Conservation (phyloP, 129 eudicot genomes). For the Kitagawia praeruptora region DNA sequence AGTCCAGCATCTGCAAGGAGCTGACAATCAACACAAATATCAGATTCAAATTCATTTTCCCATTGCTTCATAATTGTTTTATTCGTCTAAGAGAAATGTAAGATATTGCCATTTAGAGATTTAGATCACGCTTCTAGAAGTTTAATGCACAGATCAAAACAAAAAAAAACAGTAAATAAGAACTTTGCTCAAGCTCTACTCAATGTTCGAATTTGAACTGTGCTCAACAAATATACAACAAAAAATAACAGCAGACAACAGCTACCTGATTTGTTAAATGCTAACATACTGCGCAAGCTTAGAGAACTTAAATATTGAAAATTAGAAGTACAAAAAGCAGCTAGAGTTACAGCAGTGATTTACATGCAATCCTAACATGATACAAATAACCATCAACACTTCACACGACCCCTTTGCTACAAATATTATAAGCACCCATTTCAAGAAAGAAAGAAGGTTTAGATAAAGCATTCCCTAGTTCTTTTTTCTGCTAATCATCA, state of each 20-base stretch:
- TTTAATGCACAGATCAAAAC: background rate
- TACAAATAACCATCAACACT: background rate
- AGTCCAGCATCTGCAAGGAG: constrained; percentile 68
- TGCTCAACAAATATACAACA: background rate
- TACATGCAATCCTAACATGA: background rate
- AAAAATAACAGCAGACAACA: background rate
- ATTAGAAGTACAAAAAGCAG: background rate
- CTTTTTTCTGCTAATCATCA: background rate
- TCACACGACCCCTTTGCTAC: background rate
- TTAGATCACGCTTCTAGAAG: background rate
- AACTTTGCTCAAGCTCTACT: background rate
- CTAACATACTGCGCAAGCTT: background rate
- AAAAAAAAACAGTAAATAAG: background rate
- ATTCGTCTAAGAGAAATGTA: background rate
- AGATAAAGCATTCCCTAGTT: background rate
- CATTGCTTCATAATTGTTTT: background rate
- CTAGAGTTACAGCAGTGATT: background rate
- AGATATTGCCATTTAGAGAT: background rate
- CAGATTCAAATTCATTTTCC: background rate
- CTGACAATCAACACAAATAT: constrained; percentile 21
- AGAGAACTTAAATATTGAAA: background rate
- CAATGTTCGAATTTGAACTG: background rate
- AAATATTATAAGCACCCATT: background rate
- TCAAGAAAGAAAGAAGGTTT: background rate
- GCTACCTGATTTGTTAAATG: background rate